Percentiles rank a stretch among this genome's conserved stretches.
Evolutionary conservation across 306 rosid species (phyloP).

Genomic region (Cyclanthera cordifolia): DNA sequence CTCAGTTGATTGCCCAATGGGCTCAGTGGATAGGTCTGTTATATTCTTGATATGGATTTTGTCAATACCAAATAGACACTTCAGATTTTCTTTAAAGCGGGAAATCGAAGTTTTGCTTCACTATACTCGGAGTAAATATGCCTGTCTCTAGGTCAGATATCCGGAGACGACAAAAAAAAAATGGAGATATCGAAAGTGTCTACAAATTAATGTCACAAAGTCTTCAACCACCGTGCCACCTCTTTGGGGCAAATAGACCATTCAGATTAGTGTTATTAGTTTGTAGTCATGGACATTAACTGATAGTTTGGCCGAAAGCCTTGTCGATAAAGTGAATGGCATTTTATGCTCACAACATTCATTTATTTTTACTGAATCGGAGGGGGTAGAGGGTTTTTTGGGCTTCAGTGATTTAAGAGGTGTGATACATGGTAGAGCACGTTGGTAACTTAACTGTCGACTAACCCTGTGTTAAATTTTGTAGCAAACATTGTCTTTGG

Average conservation of each 20-base stretch:
- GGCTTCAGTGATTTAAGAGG: neutral
- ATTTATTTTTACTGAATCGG: neutral
- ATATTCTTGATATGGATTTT: constrained; percentile 8
- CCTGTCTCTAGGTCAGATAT: too few species aligned
- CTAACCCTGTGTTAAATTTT: constrained; percentile 23
- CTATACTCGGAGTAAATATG: too few species aligned
- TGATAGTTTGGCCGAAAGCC: neutral
- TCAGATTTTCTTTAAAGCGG: too few species aligned
- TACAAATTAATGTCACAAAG: too few species aligned
- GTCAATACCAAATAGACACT: neutral
- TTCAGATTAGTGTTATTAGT: neutral
- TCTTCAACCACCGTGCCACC: too few species aligned
- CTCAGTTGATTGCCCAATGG: constrained; percentile 79
- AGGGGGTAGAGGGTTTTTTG: neutral
- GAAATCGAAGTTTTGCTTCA: too few species aligned
- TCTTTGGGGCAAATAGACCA: too few species aligned
- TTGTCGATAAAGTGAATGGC: neutral
- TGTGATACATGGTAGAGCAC: constrained; percentile 6
- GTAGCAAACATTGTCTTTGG: constrained; percentile 63
- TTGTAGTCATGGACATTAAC: neutral
- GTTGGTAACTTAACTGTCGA: neutral
- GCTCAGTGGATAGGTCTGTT: constrained; percentile 72
- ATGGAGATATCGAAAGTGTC: too few species aligned
- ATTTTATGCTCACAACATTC: neutral
- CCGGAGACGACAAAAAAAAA: too few species aligned